Evolutionary conservation across 805 yeast genomes (phyloP).

Genomic region (Trichomonascus vanleenenianus): DNA sequence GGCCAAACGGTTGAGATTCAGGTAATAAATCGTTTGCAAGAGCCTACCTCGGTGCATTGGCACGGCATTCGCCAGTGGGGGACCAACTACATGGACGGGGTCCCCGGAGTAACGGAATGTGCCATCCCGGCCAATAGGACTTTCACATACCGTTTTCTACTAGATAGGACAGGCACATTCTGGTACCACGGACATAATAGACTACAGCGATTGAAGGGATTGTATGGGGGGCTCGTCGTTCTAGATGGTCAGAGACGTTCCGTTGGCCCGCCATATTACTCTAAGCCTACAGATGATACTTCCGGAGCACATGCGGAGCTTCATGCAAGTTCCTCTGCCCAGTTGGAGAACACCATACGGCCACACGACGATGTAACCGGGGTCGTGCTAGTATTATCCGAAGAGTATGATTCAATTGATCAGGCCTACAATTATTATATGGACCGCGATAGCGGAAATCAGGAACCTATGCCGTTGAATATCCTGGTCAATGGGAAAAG

Average conservation of each 20-base stretch:
- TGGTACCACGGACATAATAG: slow-evolving; percentile 50
- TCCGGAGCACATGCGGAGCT: too few species aligned
- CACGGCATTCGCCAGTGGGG: slow-evolving; percentile 44
- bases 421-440: slow-evolving; percentile 25
- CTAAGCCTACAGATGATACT: too few species aligned
- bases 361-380: too few species aligned
- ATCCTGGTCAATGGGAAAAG: slow-evolving; percentile 36
- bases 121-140: slow-evolving; percentile 38
- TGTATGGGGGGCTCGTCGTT: slow-evolving; percentile 40
- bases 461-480: slow-evolving; percentile 33
- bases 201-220: slow-evolving; percentile 41
- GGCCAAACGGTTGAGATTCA: slow-evolving; percentile 30
- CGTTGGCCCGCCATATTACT: neutral
- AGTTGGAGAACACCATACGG: too few species aligned
- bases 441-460: slow-evolving; percentile 33
- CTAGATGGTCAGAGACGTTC: slow-evolving; percentile 28
- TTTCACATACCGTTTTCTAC: slow-evolving; percentile 37
- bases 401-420: too few species aligned
- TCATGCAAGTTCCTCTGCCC: too few species aligned
- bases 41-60: slow-evolving; percentile 40
- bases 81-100: slow-evolving; percentile 45
- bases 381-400: too few species aligned
- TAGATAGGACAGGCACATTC: slow-evolving; percentile 36
- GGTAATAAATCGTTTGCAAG: slow-evolving; percentile 34
- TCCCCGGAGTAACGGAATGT: slow-evolving; percentile 42